phyloP scores from a whole-genome alignment of 192 early-diverging fungal genomes.

The Gamsiella multidivaricata region DNA sequence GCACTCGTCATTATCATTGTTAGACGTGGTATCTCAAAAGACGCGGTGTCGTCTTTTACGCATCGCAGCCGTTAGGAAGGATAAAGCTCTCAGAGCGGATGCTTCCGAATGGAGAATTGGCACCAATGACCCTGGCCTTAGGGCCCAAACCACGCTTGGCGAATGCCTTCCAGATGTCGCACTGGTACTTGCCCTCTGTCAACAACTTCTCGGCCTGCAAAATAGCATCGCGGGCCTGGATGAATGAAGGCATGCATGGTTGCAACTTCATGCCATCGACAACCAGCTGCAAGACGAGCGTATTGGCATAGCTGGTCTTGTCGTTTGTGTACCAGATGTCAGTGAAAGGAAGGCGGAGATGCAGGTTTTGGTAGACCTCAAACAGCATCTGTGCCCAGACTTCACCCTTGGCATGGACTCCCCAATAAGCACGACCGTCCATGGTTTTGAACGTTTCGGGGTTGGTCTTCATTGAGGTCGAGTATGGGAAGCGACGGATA shows the following conservation, averaged over 20 bases:
- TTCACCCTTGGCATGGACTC: conserved; percentile 91
- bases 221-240: conserved; percentile 79
- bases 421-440: conserved; percentile 87
- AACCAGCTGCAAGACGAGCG: conserved; percentile 74
- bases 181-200: conserved; percentile 75
- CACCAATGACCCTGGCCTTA: conserved; percentile 71
- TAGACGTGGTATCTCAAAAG: too few species aligned
- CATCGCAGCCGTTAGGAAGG: conserved; percentile 49
- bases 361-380: conserved; percentile 82
- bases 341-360: conserved; percentile 68
- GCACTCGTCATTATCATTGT: too few species aligned
- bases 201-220: conserved; percentile 71
- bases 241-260: conserved; percentile 80
- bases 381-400: conserved; percentile 96
- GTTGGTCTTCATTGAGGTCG: conserved; percentile 78
- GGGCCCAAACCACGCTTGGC: conserved; percentile 90
- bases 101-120: conserved; percentile 69
- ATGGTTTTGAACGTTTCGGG: conserved; percentile 85
- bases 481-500: conserved; percentile 90
- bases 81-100: conserved; percentile 64
- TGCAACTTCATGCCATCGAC: conserved; percentile 82
- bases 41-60: background rate
- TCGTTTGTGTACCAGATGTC: conserved; percentile 65
- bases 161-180: conserved; percentile 82
- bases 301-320: conserved; percentile 70